phyloP scores from a whole-genome alignment of 2,329 filamentous ascomycete species.

The Pleurostoma richardsiae region DNA sequence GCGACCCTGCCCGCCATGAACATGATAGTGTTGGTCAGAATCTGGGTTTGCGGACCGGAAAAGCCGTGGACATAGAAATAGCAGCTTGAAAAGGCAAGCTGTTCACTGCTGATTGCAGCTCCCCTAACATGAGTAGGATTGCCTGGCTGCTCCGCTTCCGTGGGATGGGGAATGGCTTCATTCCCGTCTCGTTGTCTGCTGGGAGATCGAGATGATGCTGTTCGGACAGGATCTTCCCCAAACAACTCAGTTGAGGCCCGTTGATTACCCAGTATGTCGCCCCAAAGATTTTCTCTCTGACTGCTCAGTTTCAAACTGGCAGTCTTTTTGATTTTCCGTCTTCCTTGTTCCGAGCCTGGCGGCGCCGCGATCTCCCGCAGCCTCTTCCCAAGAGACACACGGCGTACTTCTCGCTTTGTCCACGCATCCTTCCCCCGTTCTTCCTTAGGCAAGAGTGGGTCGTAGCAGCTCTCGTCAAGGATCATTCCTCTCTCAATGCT shows the following conservation, averaged over 20 bases:
- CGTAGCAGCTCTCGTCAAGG: slow-evolving; percentile 79
- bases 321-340: slow-evolving; percentile 79
- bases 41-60: slow-evolving; percentile 40
- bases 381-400: slow-evolving; percentile 53
- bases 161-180: too few relatives aligned
- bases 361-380: slow-evolving; percentile 41
- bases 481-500: slow-evolving; percentile 84
- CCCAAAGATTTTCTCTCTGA: slow-evolving; percentile 84
- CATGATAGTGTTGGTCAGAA: slow-evolving; percentile 40
- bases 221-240: slow-evolving; percentile 6
- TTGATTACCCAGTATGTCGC: slow-evolving; percentile 66
- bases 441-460: slow-evolving; percentile 63
- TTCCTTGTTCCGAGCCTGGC: slow-evolving; percentile 47
- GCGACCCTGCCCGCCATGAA: slow-evolving; percentile 42
- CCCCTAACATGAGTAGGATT: background rate
- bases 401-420: slow-evolving; percentile 47
- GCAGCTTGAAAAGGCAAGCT: slow-evolving; percentile 41
- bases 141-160: background rate
- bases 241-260: slow-evolving; percentile 17
- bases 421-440: slow-evolving; percentile 76
- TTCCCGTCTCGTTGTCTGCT: background rate
- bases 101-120: slow-evolving; percentile 12
- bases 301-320: slow-evolving; percentile 78
- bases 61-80: slow-evolving; percentile 60
- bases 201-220: slow-evolving; percentile 4